phyloP scores from a whole-genome alignment of 345 rosid species.

The Citrus medica region DNA sequence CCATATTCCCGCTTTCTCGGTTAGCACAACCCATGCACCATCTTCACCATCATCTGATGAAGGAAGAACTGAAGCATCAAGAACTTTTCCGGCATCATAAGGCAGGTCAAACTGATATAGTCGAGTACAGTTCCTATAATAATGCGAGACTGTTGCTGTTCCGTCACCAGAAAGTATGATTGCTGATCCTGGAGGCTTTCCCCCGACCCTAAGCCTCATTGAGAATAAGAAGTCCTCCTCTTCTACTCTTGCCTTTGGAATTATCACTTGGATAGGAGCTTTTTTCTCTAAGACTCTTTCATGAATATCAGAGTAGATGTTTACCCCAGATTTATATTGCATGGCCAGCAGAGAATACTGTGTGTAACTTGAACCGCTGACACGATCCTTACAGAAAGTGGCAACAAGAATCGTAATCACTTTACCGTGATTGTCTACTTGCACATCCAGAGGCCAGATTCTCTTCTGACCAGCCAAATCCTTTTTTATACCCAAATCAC shows the following conservation, averaged over 20 bases:
- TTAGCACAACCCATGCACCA: slow-evolving; percentile 90
- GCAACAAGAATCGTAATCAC: slow-evolving; percentile 84
- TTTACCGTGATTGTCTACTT: slow-evolving; percentile 76
- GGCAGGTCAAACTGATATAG: slow-evolving; percentile 95
- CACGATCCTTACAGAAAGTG: slow-evolving; percentile 84
- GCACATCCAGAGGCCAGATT: slow-evolving; percentile 89
- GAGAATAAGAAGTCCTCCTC: slow-evolving; percentile 85
- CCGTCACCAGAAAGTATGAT: slow-evolving; percentile 93
- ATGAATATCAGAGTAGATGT: slow-evolving; percentile 30
- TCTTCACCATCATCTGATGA: slow-evolving; percentile 65
- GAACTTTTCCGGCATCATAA: slow-evolving; percentile 91
- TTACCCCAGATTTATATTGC: slow-evolving; percentile 67
- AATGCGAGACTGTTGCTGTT: slow-evolving; percentile 85
- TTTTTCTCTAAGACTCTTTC: slow-evolving; percentile 78
- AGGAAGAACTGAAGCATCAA: slow-evolving; percentile 90
- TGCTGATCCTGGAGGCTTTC: slow-evolving; percentile 82
- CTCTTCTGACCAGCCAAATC: slow-evolving; percentile 91
- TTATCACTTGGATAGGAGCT: slow-evolving; percentile 86
- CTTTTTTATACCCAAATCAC: slow-evolving; percentile 78
- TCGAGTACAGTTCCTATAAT: slow-evolving; percentile 56
- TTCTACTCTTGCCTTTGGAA: slow-evolving; percentile 97
- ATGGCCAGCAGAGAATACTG: slow-evolving; percentile 86
- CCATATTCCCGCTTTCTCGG: slow-evolving; percentile 98
- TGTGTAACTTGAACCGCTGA: slow-evolving; percentile 87
- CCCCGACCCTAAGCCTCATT: slow-evolving; percentile 85